Evolutionary conservation across 192 early-diverging fungal species (phyloP).

Genomic region (Coemansia sp.): DNA sequence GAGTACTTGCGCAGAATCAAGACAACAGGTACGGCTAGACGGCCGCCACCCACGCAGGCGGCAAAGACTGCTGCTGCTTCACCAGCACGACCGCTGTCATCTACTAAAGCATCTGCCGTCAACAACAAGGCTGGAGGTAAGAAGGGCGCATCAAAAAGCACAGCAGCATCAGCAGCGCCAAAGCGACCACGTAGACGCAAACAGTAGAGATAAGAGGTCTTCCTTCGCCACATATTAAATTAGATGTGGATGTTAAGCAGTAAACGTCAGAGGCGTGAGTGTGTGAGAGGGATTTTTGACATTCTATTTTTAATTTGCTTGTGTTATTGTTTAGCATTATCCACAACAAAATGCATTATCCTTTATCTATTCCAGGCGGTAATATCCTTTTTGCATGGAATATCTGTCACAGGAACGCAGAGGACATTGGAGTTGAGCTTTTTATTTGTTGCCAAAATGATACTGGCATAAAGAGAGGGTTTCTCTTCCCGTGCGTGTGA

Average conservation of each 20-base stretch:
- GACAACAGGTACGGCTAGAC: neutral
- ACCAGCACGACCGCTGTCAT: neutral
- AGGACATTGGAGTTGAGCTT: no score
- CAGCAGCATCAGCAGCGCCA: constrained; percentile 5
- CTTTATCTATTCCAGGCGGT: no score
- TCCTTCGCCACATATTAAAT: no score
- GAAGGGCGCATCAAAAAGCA: neutral
- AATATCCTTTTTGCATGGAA: no score
- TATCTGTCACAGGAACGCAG: neutral
- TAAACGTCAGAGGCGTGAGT: neutral
- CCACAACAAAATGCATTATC: no score
- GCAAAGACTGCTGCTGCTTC: constrained; percentile 1
- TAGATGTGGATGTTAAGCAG: no score
- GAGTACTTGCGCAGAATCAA: constrained; percentile 42
- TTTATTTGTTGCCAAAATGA: no score
- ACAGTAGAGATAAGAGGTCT: neutral
- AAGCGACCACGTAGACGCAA: constrained; percentile 17
- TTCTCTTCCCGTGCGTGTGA: no score
- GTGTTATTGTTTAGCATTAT: neutral
- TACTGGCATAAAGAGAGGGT: no score
- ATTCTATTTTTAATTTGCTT: neutral
- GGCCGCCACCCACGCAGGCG: neutral
- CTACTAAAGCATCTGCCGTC: neutral
- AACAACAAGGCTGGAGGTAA: neutral
- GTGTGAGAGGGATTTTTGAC: neutral